phyloP scores from a whole-genome alignment of 768 basidiomycete genomes.

The Porphyrellus cyaneotinctus region DNA sequence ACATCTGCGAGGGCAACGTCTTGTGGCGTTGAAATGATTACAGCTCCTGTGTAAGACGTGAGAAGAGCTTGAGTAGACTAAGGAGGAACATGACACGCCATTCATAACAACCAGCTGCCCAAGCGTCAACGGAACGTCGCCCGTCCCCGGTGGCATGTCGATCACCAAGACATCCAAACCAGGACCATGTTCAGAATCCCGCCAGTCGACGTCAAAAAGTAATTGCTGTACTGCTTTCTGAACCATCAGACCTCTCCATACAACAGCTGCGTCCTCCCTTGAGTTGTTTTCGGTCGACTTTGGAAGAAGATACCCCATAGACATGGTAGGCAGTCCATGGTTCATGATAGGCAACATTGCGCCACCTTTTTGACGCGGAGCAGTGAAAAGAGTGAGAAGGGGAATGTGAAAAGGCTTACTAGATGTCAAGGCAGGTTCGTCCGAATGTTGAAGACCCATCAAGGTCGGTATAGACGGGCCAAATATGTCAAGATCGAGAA shows the following conservation, averaged over 20 bases:
- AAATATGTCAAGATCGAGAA: slow-evolving; percentile 94
- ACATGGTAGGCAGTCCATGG: slow-evolving; percentile 92
- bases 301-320: slow-evolving; percentile 92
- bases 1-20: slow-evolving; percentile 91
- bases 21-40: slow-evolving; percentile 95
- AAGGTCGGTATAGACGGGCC: slow-evolving; percentile 92
- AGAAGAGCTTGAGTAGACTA: not conserved
- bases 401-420: slow-evolving; percentile 39
- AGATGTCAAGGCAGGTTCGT: slow-evolving; percentile 73
- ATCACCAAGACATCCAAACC: slow-evolving; percentile 83
- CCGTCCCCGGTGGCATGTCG: slow-evolving; percentile 97
- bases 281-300: slow-evolving; percentile 42
- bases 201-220: slow-evolving; percentile 95
- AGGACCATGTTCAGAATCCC: slow-evolving; percentile 30
- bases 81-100: slow-evolving; percentile 45
- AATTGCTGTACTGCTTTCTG: slow-evolving; percentile 97
- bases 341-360: slow-evolving; percentile 80
- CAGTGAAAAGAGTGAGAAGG: not conserved
- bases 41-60: slow-evolving; percentile 55
- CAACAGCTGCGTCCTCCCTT: slow-evolving; percentile 71
- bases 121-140: slow-evolving; percentile 89
- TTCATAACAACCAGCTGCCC: slow-evolving; percentile 84
- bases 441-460: slow-evolving; percentile 77
- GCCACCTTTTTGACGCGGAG: slow-evolving; percentile 46
- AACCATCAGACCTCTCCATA: slow-evolving; percentile 98